Evolutionary conservation across 208 protist genomes (phyloP).

Genomic region (Acanthamoeba rhysodes): DNA sequence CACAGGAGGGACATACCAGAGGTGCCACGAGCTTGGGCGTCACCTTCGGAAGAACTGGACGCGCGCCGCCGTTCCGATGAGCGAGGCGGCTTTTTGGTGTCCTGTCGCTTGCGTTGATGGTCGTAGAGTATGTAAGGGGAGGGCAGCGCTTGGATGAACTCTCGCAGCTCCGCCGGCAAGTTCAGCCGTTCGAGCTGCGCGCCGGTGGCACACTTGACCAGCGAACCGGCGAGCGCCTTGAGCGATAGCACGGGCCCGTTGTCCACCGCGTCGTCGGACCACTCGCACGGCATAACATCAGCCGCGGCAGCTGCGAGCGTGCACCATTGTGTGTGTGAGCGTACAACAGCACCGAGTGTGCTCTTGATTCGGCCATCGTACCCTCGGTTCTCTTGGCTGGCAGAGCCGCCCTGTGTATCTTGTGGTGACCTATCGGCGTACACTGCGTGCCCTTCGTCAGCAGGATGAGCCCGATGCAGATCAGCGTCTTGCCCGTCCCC

Average conservation of each 20-base stretch:
- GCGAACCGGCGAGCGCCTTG: slow-evolving; percentile 47
- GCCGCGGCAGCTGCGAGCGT: not conserved
- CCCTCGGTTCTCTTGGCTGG: not conserved
- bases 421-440: slow-evolving; percentile 11
- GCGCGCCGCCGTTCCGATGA: not conserved
- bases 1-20: not conserved
- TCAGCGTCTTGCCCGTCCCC: slow-evolving; percentile 83
- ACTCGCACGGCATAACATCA: not conserved
- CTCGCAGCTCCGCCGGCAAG: slow-evolving; percentile 30
- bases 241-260: not conserved
- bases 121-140: slow-evolving; percentile 67
- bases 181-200: slow-evolving; percentile 62
- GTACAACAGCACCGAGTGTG: not conserved
- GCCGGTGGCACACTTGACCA: slow-evolving; percentile 62
- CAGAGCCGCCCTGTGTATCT: slow-evolving; percentile 33
- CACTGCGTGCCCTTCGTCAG: slow-evolving; percentile 77
- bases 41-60: not conserved
- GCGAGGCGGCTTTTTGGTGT: not conserved
- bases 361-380: not conserved
- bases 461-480: slow-evolving; percentile 81
- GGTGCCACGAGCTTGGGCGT: no score
- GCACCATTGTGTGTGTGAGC: not conserved
- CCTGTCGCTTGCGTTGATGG: slow-evolving; percentile 12
- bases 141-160: slow-evolving; percentile 70
- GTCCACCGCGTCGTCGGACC: not conserved